Evolutionary conservation across 352 stramenopile species (phyloP).

Genomic region (Lagenidium sp.): DNA sequence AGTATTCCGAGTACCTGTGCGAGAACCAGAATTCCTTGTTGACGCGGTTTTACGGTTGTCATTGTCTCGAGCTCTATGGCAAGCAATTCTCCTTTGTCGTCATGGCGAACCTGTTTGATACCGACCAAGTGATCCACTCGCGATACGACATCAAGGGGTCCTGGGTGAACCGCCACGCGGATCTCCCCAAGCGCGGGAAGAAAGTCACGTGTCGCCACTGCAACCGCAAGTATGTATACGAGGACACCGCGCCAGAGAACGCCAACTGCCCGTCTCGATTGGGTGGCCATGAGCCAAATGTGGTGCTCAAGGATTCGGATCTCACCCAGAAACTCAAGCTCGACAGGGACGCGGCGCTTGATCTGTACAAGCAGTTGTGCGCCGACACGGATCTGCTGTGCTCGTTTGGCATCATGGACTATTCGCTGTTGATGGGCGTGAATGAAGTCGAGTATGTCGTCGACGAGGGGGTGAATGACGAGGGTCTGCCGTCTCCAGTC

Average conservation of each 20-base stretch:
- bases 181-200: constrained; percentile 77
- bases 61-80: constrained; percentile 87
- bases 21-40: constrained; percentile 79
- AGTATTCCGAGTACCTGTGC: constrained; percentile 85
- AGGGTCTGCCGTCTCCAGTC: constrained; percentile 14
- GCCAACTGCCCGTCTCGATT: constrained; percentile 64
- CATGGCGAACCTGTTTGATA: constrained; percentile 91
- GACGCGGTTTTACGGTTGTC: constrained; percentile 87
- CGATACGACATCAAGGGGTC: constrained; percentile 89
- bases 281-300: constrained; percentile 80
- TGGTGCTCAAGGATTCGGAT: constrained; percentile 85
- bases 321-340: constrained; percentile 86
- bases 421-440: constrained; percentile 86
- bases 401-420: constrained; percentile 90
- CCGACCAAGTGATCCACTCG: constrained; percentile 78
- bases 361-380: constrained; percentile 71
- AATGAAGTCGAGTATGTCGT: constrained; percentile 86
- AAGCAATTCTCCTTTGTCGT: constrained; percentile 90
- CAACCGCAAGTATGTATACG: constrained; percentile 78
- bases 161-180: constrained; percentile 82
- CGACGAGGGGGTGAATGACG: constrained; percentile 48
- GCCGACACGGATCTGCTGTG: constrained; percentile 79
- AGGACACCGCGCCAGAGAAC: constrained; percentile 56
- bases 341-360: constrained; percentile 49
- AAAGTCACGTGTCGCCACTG: constrained; percentile 86